A percentile compares a stretch with the other conserved stretches of the same genome.
phyloP scores from a whole-genome alignment of 2,329 filamentous ascomycete species.

The Claviceps pazoutovae region DNA sequence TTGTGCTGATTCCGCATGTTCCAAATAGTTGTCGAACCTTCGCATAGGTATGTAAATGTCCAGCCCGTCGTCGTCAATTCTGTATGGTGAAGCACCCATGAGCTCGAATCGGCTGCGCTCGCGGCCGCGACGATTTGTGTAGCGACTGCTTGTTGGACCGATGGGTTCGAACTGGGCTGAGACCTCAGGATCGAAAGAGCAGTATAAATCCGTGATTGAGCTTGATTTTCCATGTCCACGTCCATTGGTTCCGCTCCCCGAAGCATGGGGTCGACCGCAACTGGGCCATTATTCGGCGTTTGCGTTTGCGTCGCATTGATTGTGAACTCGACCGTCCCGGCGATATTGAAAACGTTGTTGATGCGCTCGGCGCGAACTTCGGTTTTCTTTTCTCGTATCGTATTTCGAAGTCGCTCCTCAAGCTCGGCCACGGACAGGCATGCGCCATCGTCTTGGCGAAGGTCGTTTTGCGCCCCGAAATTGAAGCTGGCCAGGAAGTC shows the following conservation, averaged over 20 bases:
- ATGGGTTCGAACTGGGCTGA: slow-evolving; percentile 34
- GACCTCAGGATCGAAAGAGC: slow-evolving; percentile 32
- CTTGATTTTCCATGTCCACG: slow-evolving; percentile 3
- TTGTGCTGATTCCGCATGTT: slow-evolving; percentile 29
- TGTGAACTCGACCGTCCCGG: slow-evolving; percentile 28
- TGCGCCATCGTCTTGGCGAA: slow-evolving; percentile 11
- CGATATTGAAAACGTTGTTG: slow-evolving; percentile 31
- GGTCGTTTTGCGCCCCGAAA: slow-evolving; percentile 13
- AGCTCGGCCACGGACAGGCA: slow-evolving; percentile 30
- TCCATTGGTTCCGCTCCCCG: slow-evolving; percentile 14
- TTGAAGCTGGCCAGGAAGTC: slow-evolving; percentile 26
- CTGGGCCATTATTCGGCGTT: slow-evolving; percentile 16
- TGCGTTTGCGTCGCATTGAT: slow-evolving; percentile 25
- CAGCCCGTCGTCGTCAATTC: slow-evolving; percentile 34
- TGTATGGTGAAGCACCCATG: slow-evolving; percentile 33
- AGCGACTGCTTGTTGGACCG: slow-evolving; percentile 34
- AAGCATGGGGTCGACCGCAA: slow-evolving; percentile 22
- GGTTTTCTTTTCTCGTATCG: slow-evolving; percentile 29
- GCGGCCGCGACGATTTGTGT: slow-evolving; percentile 32
- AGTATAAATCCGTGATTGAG: slow-evolving; percentile 24
- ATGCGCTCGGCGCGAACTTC: slow-evolving; percentile 36
- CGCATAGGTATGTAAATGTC: slow-evolving; percentile 40
- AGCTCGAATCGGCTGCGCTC: slow-evolving; percentile 31
- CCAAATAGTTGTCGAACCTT: slow-evolving; percentile 38
- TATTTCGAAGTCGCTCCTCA: slow-evolving; percentile 26